Evolutionary conservation across 768 basidiomycete genomes (phyloP), one percentile per base, ranked within the genome.

Genomic region (Kwoniella sp.): DNA sequence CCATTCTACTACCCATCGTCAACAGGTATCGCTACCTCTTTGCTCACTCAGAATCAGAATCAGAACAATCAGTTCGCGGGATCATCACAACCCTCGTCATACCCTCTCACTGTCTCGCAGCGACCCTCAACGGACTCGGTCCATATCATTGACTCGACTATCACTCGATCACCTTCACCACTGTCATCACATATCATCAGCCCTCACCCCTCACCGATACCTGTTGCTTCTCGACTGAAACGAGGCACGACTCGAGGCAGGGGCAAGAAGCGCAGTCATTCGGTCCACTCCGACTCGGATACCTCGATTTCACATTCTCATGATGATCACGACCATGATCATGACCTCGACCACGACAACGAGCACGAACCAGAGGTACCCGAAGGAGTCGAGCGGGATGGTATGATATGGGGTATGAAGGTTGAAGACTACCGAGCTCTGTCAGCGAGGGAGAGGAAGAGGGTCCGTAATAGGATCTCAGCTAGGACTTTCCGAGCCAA

Each of bases 361-460:
- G 68, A 73, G 9, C 67, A 69, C 52, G 74, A 75, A 20, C 72
- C 71, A 20, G 78, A 75, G 30, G 73, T 75, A 8, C 66, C 70
- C 4, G 75, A 76, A 62, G 79, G 77, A 31, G 74, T 77, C 9
- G 79, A 80, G 54, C 47, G 74, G 29, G 76, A 80, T 60, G 79
- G 79, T 13, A 79, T 77, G 73, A 80, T 80, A 41, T 80, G 79
- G 79, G 79, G 79, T 1, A 79, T 80, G 77, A 73, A 72, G 60
- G 76, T 78, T 13, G 76, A 77, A 20, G 74, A 72, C 7, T 80
- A 80, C 55, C 58, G 74, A 22, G 71, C 75, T 22, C 53, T 79
- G 29, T 68, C 63, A 13, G 79, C 79, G 13, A 63, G 76, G 54
- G 79, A 80, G 62, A 55, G 79, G 34, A 80, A 80, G 66, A 58